Evolutionary conservation across 2,329 filamentous ascomycete genomes (phyloP).

Genomic region (Colletotrichum neosansevieriae): DNA sequence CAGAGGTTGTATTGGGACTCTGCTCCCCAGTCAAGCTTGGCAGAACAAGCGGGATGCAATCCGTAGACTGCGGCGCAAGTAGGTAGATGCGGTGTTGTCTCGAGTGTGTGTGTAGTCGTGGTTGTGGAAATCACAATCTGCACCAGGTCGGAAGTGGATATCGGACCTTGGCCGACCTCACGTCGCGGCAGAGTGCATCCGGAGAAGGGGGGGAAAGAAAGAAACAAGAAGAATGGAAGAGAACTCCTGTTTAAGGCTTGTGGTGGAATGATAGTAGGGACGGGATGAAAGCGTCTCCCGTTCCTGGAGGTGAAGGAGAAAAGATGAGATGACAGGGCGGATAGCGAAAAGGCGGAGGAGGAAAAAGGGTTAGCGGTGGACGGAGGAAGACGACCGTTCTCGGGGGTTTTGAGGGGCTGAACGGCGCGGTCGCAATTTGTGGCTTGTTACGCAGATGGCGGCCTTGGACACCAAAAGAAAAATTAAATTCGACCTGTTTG

Average conservation of each 20-base stretch:
- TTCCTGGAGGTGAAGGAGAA: background rate
- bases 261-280: background rate
- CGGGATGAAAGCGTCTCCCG: conserved; percentile 1
- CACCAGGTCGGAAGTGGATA: conserved; percentile 19
- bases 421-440: conserved; percentile 31
- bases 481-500: background rate
- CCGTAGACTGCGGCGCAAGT: background rate
- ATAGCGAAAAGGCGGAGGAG: background rate
- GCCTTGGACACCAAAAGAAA: conserved; percentile 12
- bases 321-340: conserved; percentile 17
- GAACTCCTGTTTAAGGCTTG: background rate
- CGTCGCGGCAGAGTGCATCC: conserved; percentile 3
- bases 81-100: conserved; percentile 9
- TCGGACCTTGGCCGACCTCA: conserved; percentile 27
- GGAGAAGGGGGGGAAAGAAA: background rate
- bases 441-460: conserved; percentile 31
- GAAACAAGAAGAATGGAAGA: background rate
- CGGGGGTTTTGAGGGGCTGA: conserved; percentile 32
- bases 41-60: conserved; percentile 6
- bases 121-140: conserved; percentile 15
- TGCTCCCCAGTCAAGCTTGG: conserved; percentile 21
- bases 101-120: background rate
- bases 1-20: background rate
- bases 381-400: conserved; percentile 20
- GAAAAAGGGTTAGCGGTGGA: conserved; percentile 5